Base-by-base conservation (phyloP, 768 basidiomycete genomes). In the Galerina sulciceps region DNA sequence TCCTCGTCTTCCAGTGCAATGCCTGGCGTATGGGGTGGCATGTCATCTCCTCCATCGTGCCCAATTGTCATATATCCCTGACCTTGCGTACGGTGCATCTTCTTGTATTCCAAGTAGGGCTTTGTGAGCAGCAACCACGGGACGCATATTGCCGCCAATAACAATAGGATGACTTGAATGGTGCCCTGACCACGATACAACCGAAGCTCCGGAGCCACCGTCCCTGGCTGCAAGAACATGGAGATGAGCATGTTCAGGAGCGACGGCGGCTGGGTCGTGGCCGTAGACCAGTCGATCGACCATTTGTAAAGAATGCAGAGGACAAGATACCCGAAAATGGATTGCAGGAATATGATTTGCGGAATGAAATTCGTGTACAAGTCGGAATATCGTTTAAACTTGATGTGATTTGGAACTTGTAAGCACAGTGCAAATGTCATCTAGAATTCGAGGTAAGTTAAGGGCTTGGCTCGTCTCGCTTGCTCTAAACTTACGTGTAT, bases 391-490 rank as follows among this genome's bases (percentile, higher is more conserved):
- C 93, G 90, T 71, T 93, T 94, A 84, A 98, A 98, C 73, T 84
- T 93, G 69, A 98, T 71, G 78, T 96, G 94, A 75, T 99, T 99
- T 36, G 94, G 94, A 4, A 99, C 79, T 81, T 99, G 96, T 34
- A 99, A 81, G 74, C 94, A 99, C 63, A 98, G 81, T 9, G 97
- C 95, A 71, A 99, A 99, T 15, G 96, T 94, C 97, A 99, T 99
- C 96, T 99, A 42, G 9, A 23, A 17, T n/a, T 10, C 10, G 40
- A 40, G 41, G 3, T 26, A 37, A 15, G 31, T 15, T 10, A 10
- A 41, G 10, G 36, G 15, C 10, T 20, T n/a, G 48, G 14, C 31
- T 40, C 20, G 17, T 15, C 20, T 49, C 34, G 4, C 13, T 36
- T 44, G 20, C 8, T 43, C 55, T 15, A 47, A 50, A 76, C 88